A percentile compares a stretch with the other conserved stretches of the same genome.
phyloP scores from a whole-genome alignment of 2,329 filamentous ascomycete species.

The Aspergillus oerlinghausenensis region DNA sequence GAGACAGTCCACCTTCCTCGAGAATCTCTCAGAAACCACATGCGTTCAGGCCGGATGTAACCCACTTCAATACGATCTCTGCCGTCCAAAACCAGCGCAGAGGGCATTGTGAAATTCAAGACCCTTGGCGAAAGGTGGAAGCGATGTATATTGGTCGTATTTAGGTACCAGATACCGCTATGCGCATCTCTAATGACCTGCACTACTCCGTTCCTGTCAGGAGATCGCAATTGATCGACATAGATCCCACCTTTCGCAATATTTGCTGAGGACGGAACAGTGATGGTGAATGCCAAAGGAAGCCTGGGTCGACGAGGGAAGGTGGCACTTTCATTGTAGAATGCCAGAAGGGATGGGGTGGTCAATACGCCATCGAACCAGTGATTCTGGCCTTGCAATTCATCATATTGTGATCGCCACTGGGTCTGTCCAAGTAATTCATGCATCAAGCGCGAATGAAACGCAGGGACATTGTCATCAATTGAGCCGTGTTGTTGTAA shows the following conservation, averaged over 20 bases:
- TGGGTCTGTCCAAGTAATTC: conserved; percentile 44
- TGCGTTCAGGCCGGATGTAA: conserved; percentile 2
- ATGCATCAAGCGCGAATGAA: conserved; percentile 53
- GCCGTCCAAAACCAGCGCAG: conserved; percentile 16
- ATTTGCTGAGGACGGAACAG: conserved; percentile 50
- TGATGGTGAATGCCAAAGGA: conserved; percentile 42
- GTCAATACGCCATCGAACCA: conserved; percentile 56
- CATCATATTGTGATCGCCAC: conserved; percentile 44
- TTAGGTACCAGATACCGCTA: conserved; percentile 31
- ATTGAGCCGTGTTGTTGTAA: conserved; percentile 53
- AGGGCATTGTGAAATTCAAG: conserved; percentile 8
- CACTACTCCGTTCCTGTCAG: conserved; percentile 49
- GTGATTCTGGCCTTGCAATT: conserved; percentile 47
- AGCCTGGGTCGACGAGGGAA: conserved; percentile 6
- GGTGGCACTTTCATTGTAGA: conserved; percentile 39
- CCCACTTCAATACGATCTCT: conserved; percentile 13
- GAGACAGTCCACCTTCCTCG: conserved; percentile 19
- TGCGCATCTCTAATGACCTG: conserved; percentile 31
- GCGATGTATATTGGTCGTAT: conserved; percentile 42
- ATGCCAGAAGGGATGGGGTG: conserved; percentile 44
- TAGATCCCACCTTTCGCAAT: conserved; percentile 50
- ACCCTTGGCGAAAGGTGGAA: conserved; percentile 27
- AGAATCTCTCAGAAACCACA: conserved; percentile 22
- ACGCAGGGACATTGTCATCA: conserved; percentile 57
- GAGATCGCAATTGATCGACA: conserved; percentile 47